Conservation (phyloP, 352 stramenopile genomes). For the Phytophthora hybrid region DNA sequence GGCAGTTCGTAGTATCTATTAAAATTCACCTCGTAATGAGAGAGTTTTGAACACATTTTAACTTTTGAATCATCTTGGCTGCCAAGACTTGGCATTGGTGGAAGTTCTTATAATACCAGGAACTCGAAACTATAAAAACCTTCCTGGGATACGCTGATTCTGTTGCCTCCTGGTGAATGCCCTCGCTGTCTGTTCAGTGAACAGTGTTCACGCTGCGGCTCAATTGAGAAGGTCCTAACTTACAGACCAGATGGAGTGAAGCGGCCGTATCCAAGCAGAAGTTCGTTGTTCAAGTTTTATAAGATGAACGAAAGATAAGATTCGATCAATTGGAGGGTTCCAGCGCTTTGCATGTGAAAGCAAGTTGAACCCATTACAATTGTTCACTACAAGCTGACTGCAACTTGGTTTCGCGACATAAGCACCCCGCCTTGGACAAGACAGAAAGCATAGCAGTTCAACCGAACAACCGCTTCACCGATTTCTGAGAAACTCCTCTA, state of each 20-base stretch:
- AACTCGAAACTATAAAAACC: background rate
- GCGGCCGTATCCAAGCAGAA: constrained; percentile 1
- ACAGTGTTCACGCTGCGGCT: background rate
- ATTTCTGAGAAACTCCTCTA: background rate
- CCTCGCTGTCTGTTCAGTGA: background rate
- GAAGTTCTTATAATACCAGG: too few relatives aligned
- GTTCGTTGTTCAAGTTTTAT: too few relatives aligned
- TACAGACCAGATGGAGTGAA: background rate
- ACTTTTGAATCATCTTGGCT: background rate
- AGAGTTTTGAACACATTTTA: constrained; percentile 23
- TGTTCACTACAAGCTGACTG: background rate
- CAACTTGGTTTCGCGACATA: too few relatives aligned
- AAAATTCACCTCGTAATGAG: constrained; percentile 35
- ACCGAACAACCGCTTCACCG: constrained; percentile 20
- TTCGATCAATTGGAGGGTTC: background rate
- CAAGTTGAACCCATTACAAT: constrained; percentile 5
- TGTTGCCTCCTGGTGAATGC: background rate
- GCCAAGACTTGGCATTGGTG: too few relatives aligned
- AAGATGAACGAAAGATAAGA: background rate
- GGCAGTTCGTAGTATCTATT: constrained; percentile 42
- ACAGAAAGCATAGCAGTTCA: constrained; percentile 1
- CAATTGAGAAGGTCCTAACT: background rate
- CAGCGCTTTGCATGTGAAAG: background rate
- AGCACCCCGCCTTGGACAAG: background rate
- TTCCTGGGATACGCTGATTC: background rate